phyloP scores from a whole-genome alignment of 306 rosid genomes.

The Cicer bijugum region DNA sequence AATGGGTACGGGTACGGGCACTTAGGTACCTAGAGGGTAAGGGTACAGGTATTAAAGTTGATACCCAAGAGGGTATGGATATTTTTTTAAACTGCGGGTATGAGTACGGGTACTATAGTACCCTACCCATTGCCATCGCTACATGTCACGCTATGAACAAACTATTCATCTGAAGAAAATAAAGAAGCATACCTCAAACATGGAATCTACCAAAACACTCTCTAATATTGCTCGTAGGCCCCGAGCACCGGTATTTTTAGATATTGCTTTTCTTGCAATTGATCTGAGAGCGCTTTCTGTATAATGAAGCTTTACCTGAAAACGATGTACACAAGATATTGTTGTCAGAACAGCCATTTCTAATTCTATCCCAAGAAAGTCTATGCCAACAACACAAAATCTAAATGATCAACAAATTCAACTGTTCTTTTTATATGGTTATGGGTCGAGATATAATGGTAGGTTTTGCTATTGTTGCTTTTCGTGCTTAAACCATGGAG shows the following conservation, averaged over 20 bases:
- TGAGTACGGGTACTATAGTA: too few species aligned
- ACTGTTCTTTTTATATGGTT: neutral
- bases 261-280: conserved; percentile 81
- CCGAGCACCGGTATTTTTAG: conserved; percentile 89
- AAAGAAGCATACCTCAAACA: conserved; percentile 77
- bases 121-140: too few species aligned
- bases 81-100: too few species aligned
- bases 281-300: conserved; percentile 68
- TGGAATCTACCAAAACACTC: conserved; percentile 85
- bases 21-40: too few species aligned
- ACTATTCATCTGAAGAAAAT: conserved; percentile 34
- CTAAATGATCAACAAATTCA: conserved; percentile 35
- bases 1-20: too few species aligned
- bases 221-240: conserved; percentile 86
- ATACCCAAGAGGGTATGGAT: too few species aligned
- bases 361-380: conserved; percentile 24
- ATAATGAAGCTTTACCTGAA: conserved; percentile 86
- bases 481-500: neutral
- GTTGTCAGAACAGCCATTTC: conserved; percentile 37
- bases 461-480: conserved; percentile 6
- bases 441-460: neutral
- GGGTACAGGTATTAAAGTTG: too few species aligned
- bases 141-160: conserved; percentile 20
- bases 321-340: conserved; percentile 28
- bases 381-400: conserved; percentile 11